Conservation (phyloP, 192 early-diverging fungal genomes). For the Umbelopsis isabellina region DNA sequence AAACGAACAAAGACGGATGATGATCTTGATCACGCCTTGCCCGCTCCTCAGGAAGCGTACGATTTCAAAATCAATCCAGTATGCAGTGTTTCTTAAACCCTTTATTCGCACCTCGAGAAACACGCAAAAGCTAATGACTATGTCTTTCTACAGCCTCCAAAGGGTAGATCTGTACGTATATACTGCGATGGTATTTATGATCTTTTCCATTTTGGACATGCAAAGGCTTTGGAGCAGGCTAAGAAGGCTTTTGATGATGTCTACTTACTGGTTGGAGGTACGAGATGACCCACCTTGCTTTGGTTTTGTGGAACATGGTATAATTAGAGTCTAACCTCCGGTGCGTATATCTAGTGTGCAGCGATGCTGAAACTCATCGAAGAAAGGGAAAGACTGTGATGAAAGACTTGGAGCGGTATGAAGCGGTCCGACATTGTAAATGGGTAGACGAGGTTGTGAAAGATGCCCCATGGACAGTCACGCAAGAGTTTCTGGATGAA, state of each 20-base stretch:
- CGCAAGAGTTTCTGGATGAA: conserved; percentile 74
- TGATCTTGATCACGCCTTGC: neutral
- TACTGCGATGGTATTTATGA: conserved; percentile 87
- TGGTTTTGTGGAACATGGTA: neutral
- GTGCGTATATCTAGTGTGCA: conserved; percentile 53
- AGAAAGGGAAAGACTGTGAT: conserved; percentile 85
- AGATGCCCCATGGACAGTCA: conserved; percentile 78
- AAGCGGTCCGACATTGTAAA: conserved; percentile 79
- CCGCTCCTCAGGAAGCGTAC: conserved; percentile 19
- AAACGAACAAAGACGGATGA: conserved; percentile 5
- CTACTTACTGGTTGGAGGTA: conserved; percentile 70
- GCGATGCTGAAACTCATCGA: conserved; percentile 72
- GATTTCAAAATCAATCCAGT: conserved; percentile 32
- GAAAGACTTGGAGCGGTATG: conserved; percentile 75
- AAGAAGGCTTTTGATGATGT: conserved; percentile 78
- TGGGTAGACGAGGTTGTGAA: conserved; percentile 84
- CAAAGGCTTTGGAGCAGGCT: conserved; percentile 75
- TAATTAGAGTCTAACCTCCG: no score
- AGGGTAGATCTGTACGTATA: conserved; percentile 66
- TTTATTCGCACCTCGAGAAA: neutral
- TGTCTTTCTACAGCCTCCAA: conserved; percentile 47
- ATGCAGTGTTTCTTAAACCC: neutral
- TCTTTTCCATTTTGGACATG: conserved; percentile 81
- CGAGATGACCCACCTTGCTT: neutral
- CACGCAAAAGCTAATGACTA: neutral